Conservation (phyloP, 306 rosid species). For the Medicago lupulina region DNA sequence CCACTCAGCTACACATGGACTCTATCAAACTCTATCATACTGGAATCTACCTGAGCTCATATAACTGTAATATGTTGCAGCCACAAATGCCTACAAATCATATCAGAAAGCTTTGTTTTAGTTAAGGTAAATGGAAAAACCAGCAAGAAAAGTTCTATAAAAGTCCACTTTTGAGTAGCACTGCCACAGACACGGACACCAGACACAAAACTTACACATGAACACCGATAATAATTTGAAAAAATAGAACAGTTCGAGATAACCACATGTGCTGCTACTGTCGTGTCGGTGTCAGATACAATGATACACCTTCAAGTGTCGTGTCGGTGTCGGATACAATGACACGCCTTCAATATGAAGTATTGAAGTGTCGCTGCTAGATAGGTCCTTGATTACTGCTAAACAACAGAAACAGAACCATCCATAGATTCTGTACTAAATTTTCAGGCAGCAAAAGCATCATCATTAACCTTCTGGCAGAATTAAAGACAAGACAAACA, state of each 20-base stretch:
- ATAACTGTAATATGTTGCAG: conserved; percentile 5
- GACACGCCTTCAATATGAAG: not conserved
- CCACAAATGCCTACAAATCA: conserved; percentile 40
- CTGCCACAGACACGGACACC: not conserved
- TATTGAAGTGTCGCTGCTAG: not conserved
- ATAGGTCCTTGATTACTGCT: not conserved
- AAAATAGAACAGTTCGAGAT: not conserved
- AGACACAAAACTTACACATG: not conserved
- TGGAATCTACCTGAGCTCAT: not conserved
- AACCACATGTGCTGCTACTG: too few relatives aligned
- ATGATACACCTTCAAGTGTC: not conserved
- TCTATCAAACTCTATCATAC: not conserved
- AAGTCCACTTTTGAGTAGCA: not conserved
- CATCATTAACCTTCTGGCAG: not conserved
- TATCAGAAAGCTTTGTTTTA: conserved; percentile 1
- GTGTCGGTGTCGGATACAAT: not conserved
- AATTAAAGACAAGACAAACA: conserved; percentile 16
- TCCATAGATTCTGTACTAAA: not conserved
- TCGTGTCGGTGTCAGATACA: not conserved
- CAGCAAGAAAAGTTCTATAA: conserved; percentile 20
- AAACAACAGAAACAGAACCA: conserved; percentile 25
- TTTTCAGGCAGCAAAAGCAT: not conserved
- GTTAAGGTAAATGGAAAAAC: not conserved
- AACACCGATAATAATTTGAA: not conserved
- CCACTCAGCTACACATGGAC: not conserved